Evolutionary conservation across 2,329 filamentous ascomycete species (phyloP), one percentile per base, ranked within the genome.

Genomic region (Purpureocillium lavendulum): DNA sequence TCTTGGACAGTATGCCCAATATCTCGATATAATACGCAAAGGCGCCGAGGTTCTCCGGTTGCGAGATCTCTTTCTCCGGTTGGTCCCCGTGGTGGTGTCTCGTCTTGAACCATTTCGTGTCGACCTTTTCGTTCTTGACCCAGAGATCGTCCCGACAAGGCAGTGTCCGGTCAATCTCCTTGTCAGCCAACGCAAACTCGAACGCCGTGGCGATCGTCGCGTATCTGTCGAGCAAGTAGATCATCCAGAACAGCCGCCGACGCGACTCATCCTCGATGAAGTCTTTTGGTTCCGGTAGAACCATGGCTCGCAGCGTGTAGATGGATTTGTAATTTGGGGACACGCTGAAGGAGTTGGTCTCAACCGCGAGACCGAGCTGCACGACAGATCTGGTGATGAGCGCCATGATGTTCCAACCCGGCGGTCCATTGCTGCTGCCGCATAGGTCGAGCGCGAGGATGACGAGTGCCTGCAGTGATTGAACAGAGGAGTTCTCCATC

Each of bases 1-100:
- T 87, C 47, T 85, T 81, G 39, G 87, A 89, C 2, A 95, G 67
- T 38, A 95, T 89, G 2, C 87, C 87, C 4, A 95, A 68, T 14
- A 95, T 84, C 57, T 95, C 89, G 44, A 95, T 82, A 55, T 94
- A 94, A 56, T 92, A 89, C 8, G 85, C 85, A 59, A 95, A 94
- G 0, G 86, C 80, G 1, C 89, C 89, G 0, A 95, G 67, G 48
- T 94, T 89, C 52, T 94, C 85, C 0, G 84, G 79, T 45, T 81
- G 76, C 47, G 81, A 80, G 39, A 81, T 67, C 30, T 76, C 69
- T 49, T 81, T 80, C 39, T 87, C 82, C 61, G 39, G 68, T 17
- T 61, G 55, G 4, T 65, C 64, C 9, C 59, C 55, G 12, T 59
- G 55, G 26, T 59, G 61, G 32, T 70, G 66, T 35, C 69, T 65